Conservation (phyloP, 139 green algal genomes). For the Yamagishiella unicocca region DNA sequence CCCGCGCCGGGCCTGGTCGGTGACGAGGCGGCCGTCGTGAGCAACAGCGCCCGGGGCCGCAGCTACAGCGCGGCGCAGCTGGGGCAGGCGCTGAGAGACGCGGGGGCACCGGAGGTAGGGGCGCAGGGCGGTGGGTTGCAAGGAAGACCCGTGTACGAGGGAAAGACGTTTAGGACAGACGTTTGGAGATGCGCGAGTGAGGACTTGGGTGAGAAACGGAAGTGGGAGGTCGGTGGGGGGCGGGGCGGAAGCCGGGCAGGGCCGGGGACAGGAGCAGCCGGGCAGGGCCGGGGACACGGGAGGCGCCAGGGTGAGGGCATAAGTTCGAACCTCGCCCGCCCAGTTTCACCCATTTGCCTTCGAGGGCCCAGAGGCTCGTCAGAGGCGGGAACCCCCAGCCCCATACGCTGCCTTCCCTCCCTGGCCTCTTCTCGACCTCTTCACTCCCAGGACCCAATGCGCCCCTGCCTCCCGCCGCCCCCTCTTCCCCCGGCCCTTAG, state of each 20-base stretch:
- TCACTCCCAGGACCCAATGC: background rate
- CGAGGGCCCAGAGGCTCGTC: too few relatives aligned
- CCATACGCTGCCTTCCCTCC: background rate
- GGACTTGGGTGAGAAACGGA: too few relatives aligned
- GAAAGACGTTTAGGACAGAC: too few relatives aligned
- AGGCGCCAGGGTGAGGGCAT: too few relatives aligned
- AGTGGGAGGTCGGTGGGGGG: too few relatives aligned
- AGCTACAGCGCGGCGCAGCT: slow-evolving; percentile 13
- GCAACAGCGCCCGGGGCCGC: background rate
- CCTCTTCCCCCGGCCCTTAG: background rate
- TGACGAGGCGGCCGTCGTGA: background rate
- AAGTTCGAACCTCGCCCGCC: too few relatives aligned
- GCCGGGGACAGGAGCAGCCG: background rate
- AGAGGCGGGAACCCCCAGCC: too few relatives aligned
- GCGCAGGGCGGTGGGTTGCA: too few relatives aligned
- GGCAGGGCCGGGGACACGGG: too few relatives aligned
- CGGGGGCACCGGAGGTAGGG: slow-evolving; percentile 15
- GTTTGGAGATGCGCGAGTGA: too few relatives aligned
- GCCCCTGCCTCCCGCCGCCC: background rate
- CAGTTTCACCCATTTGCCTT: too few relatives aligned
- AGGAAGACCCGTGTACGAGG: too few relatives aligned
- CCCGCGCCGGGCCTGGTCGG: background rate
- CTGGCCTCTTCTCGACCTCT: background rate
- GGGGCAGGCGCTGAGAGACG: slow-evolving; percentile 34
- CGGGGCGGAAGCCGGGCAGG: background rate